These are phyloP conservation scores for Alopecurus myosuroides DNA, from an alignment of 176 grass and related monocot species.

Conservation along the genomic window DNA sequence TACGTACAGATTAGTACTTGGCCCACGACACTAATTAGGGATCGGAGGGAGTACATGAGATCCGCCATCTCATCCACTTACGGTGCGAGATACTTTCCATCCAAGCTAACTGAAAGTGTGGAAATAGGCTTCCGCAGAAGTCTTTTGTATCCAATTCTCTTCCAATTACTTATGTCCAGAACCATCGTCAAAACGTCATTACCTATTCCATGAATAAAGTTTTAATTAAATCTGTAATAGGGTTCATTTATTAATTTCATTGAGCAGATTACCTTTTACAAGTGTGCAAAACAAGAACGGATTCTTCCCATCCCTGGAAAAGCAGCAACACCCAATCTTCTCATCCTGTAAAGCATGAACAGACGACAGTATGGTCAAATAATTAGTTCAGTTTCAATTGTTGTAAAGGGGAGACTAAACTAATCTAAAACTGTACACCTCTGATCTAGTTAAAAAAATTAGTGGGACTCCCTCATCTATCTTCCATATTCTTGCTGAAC, in stretches of 20 bases:
- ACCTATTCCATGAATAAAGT: conserved; percentile 42
- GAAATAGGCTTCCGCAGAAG: conserved; percentile 57
- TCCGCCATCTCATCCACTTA: conserved; percentile 45
- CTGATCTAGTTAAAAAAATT: conserved; percentile 55
- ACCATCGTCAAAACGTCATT: conserved; percentile 43
- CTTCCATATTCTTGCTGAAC: conserved; percentile 96
- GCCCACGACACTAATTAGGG: no score
- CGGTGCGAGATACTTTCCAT: conserved; percentile 85
- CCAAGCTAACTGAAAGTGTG: conserved; percentile 86
- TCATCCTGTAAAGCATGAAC: conserved; percentile 54
- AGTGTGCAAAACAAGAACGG: conserved; percentile 93
- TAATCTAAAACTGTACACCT: conserved; percentile 36
- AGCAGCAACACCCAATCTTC: conserved; percentile 84
- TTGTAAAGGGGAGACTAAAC: background rate
- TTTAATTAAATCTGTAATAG: background rate
- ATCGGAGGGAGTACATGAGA: no score
- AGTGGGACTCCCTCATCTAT: conserved; percentile 60
- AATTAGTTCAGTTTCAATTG: background rate
- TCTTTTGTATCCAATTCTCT: conserved; percentile 83
- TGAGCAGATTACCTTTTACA: conserved; percentile 61
- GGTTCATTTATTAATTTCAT: conserved; percentile 8
- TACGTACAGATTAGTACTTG: no score
- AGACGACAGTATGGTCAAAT: conserved; percentile 2
- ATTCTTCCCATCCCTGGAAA: conserved; percentile 91
- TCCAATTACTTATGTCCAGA: conserved; percentile 83